Base-by-base conservation (phyloP, 345 rosid species). In the Triadica sebifera region DNA sequence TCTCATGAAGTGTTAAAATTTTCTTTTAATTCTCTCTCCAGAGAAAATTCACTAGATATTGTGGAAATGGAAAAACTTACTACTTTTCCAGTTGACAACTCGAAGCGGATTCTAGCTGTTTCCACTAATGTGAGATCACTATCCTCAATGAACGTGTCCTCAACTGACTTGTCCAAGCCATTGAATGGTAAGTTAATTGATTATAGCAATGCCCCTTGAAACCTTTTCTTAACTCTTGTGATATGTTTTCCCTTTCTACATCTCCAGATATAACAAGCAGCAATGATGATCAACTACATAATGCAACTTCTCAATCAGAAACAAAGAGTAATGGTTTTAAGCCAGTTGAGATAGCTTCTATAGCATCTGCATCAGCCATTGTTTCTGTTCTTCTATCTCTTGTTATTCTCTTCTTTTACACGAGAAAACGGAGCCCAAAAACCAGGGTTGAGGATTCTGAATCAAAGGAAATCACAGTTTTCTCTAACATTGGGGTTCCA, bases 401-500 rank as follows among this genome's bases (percentile, higher is more conserved):
- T 20, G 72, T 75, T 24, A 10, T 75, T 47, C 73, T 83, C 20
- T 80, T 77, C 78, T 74, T 72, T 47, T 80, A 65, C 70, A 68
- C 70, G 8, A 80, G 75, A 60, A 80, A 71, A 51, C 25, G 69
- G 70, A 38, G 67, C n/a, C 79, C 73, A 39, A 43, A 57, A 37
- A 20, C 75, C 24, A 75, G 78, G 47, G 59, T 77, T 72, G 73
- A 69, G 74, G 78, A 68, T 50, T 51, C 67, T 12, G 78, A 75
- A 72, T 71, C 77, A 6, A 83, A 75, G 72, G 79, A 75, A 46
- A 70, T 80, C 24, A 83, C 78, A 5, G 38, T 59, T 19, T 80
- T 83, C 47, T 38, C 65, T n/a, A 72, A 77, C 73, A 77, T 77
- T 38, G 81, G 86, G 43, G 83, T 77, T 53, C 86, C 86, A 1